phyloP scores from a whole-genome alignment of 1,284 basidiomycete species.

The Microbotryum silenes-acaulis region DNA sequence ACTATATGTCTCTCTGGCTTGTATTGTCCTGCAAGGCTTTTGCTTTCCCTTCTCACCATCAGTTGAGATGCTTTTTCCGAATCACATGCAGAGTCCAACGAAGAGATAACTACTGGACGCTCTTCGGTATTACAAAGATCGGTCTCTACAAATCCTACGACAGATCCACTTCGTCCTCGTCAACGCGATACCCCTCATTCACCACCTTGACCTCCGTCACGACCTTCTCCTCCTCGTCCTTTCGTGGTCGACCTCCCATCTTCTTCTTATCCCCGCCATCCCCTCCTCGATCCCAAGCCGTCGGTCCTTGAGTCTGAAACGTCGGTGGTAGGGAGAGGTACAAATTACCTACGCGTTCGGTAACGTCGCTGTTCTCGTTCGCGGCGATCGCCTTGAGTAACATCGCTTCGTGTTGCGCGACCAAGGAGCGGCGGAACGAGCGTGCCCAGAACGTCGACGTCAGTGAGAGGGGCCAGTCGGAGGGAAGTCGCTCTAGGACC shows the following conservation, averaged over 20 bases:
- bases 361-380: conserved; percentile 60
- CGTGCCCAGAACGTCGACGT: conserved; percentile 69
- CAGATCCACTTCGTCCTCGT: no score
- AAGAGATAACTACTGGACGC: no score
- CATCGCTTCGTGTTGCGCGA: conserved; percentile 58
- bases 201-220: not conserved
- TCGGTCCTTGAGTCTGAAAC: not conserved
- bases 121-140: no score
- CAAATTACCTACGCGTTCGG: conserved; percentile 7
- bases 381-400: conserved; percentile 62
- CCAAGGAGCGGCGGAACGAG: conserved; percentile 66
- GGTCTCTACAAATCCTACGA: no score
- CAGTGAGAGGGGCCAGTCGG: conserved; percentile 62
- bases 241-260: not conserved
- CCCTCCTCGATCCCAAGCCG: not conserved
- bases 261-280: not conserved
- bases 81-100: no score
- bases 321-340: not conserved
- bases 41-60: no score
- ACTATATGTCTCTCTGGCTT: no score
- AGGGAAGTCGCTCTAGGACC: conserved; percentile 63
- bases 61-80: no score
- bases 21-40: no score
- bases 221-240: not conserved
- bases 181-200: not conserved